Evolutionary conservation across 2,329 filamentous ascomycete species (phyloP), one percentile per base, ranked within the genome.

Genomic region (Neonectria neomacrospora): DNA sequence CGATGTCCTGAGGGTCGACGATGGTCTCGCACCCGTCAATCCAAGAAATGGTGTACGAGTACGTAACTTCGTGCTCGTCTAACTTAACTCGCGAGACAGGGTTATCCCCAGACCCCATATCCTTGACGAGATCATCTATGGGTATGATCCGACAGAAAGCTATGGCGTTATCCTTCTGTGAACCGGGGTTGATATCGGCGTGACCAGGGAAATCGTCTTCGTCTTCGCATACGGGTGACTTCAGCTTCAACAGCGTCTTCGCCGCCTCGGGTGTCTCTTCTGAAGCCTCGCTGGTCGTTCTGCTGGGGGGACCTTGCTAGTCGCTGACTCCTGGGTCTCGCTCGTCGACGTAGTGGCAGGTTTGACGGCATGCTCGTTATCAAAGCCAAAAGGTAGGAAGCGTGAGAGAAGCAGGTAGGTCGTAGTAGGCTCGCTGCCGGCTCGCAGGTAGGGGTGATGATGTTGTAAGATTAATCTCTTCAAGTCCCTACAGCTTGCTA

Each of bases 1-100:
- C 2, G n/a, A 44, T 14, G 9, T 60, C 51, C 20, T 60, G 58
- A 14, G 18, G 22, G 10, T 50, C 51, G 5, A 48, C 56, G 16
- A n/a, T 55, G 20, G 52, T 56, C 23, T 52, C 28, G 39, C 61
- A 64, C 6, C 56, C 56, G 18, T 64, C 45, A 11, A 64, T 42
- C 56, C 61, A 64, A 8, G 28, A 30, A 11, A 64, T 51, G 7
- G n/a, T 12, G 12, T 59, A 56, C 12, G 14, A 41, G 18, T 63
- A 59, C 22, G 23, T 37, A 5, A 52, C 39, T 2, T 23, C 37
- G 18, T 41, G 6, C 1, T 5, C 10, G 14, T 54, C 32, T 18
- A 22, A 22, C 37, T 8, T 28, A 23, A 2, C 9, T 8, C 4
- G 22, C 11, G 28, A 30, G 28, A 30, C 28, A 30, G 52, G 42